phyloP scores from a whole-genome alignment of 2,329 filamentous ascomycete genomes.

The Colletotrichum sp. region DNA sequence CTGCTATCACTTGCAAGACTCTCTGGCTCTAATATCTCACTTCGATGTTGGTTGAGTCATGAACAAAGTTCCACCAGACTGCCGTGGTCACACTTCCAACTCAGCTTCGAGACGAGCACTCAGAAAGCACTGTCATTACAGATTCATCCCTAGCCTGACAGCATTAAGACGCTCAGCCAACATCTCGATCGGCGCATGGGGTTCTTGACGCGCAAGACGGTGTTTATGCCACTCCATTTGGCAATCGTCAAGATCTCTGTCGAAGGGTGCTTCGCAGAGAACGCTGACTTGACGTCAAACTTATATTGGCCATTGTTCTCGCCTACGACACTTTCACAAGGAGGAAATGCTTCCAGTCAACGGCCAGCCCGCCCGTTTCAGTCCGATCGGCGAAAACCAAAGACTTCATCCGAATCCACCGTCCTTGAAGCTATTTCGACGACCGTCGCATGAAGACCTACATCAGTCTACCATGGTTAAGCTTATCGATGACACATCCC shows the following conservation, averaged over 20 bases:
- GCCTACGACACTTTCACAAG: not conserved
- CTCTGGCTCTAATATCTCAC: not conserved
- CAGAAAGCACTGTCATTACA: not conserved
- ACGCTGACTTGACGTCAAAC: not conserved
- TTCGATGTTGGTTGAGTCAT: not conserved
- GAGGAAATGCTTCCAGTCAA: not conserved
- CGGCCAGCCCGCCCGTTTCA: not conserved
- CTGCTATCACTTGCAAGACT: not conserved
- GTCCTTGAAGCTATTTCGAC: not conserved
- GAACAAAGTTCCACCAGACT: not conserved
- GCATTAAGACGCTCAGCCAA: not conserved
- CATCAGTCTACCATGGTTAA: not conserved
- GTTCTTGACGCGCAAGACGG: not conserved
- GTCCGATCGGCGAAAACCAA: not conserved
- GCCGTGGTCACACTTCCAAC: not conserved
- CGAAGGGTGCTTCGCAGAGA: not conserved
- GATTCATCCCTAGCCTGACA: not conserved
- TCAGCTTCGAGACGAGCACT: not conserved
- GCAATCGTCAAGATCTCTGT: not conserved
- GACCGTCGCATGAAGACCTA: not conserved
- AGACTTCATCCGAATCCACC: not conserved
- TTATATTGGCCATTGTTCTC: not conserved
- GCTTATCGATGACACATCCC: not conserved
- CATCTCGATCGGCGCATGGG: not conserved
- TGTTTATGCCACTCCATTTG: not conserved